Evolutionary conservation across 1,284 basidiomycete species (phyloP), one percentile per base, ranked within the genome.

Genomic region (Cystobasidium slooffiae): DNA sequence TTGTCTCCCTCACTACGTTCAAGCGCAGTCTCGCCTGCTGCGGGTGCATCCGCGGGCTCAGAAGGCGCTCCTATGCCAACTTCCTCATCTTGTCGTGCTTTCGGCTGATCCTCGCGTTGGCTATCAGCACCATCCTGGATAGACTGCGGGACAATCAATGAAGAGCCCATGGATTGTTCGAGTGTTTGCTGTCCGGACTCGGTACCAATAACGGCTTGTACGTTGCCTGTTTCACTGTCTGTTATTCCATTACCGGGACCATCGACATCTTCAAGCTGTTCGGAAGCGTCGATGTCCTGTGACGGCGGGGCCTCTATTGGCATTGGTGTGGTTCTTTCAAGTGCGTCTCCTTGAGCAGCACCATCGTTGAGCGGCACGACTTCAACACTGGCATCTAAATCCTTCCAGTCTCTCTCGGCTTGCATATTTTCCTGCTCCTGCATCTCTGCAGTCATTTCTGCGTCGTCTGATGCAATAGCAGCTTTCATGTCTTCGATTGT

Each of bases 361-460:
- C 22, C 39, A 24, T 37, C 55, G 10, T 56, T 18, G 51, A 59
- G 39, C 59, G 58, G 37, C 24, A 63, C 16, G n/a, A 65, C 53
- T 14, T 53, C 43, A 1, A 73, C 53, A 10, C 56, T 41, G 16
- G 63, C 70, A 58, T 65, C 51, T 9, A 55, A 46, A 53, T 73
- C 70, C 37, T 66, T 73, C 70, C 70, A 65, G 41, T 73, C 70
- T 41, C 53, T 47, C 52, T 73, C 51, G 37, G 49, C 63, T 24
- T 59, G 46, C 53, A 65, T 44, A 22, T 66, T 51, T 16, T 55
- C 63, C 53, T 72, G 69, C 43, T 72, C 69, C 51, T 39, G 43
- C 59, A 72, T 72, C 51, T 72, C 69, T 41, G 69, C 69, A 61
- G 43, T 63, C 69, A 72, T 72, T 49, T 72, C 69, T 37, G 69